These are phyloP conservation scores for Coemansia sp. DNA, from an alignment of 192 early-diverging fungal genomes.

Conservation along the genomic window DNA sequence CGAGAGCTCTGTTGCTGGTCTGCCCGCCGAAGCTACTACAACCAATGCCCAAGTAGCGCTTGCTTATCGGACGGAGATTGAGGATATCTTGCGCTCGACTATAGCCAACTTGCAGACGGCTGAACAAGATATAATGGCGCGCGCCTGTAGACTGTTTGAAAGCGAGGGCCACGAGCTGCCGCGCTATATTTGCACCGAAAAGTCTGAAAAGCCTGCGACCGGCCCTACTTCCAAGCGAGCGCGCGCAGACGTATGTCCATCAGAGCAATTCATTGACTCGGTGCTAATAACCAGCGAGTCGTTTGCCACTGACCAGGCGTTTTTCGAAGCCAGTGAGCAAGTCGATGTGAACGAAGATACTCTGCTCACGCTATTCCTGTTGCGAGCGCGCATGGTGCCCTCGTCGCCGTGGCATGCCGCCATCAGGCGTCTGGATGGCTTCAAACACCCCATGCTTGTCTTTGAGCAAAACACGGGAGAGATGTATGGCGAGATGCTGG, in stretches of 20 bases:
- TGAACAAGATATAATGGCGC: constrained; percentile 11
- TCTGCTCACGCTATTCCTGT: constrained; percentile 32
- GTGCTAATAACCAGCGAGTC: constrained; percentile 32
- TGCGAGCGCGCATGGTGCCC: constrained; percentile 11
- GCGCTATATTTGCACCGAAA: constrained; percentile 6
- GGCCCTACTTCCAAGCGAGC: background rate
- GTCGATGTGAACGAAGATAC: constrained; percentile 35
- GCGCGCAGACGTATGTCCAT: background rate
- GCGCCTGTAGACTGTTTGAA: constrained; percentile 11
- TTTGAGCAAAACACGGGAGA: constrained; percentile 7
- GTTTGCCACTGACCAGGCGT: constrained; percentile 27
- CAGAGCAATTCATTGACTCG: constrained; percentile 12
- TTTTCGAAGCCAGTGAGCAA: constrained; percentile 25
- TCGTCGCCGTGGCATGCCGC: constrained; percentile 28
- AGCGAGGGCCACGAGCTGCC: constrained; percentile 20
- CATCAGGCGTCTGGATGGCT: constrained; percentile 22
- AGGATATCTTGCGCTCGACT: constrained; percentile 22
- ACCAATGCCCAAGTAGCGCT: constrained; percentile 53
- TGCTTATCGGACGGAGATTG: constrained; percentile 55
- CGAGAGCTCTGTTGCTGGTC: constrained; percentile 5
- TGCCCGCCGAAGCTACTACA: constrained; percentile 6
- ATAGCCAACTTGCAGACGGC: constrained; percentile 8
- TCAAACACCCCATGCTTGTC: constrained; percentile 38
- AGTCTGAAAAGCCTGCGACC: background rate
- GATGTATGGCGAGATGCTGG: constrained; percentile 28